Conservation (phyloP, 768 basidiomycete genomes). For the Russula emetica region DNA sequence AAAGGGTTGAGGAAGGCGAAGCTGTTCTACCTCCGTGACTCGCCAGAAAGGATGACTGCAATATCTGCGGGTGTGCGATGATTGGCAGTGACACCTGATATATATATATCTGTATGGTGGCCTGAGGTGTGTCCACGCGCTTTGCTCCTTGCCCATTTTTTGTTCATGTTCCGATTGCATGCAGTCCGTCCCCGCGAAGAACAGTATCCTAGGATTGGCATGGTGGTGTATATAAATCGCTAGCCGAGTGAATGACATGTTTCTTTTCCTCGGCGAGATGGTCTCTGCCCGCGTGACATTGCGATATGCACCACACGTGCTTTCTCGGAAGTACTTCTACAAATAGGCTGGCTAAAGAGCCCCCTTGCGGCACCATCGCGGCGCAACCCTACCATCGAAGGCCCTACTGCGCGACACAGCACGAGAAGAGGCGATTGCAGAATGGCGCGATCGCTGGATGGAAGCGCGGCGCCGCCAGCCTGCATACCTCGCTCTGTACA, state of each 20-base stretch:
- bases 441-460: no score
- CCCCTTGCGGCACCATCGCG: no score
- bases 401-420: no score
- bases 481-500: no score
- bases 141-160: not conserved
- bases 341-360: no score
- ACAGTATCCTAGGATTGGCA: not conserved
- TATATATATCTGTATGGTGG: not conserved
- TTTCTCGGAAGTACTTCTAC: no score
- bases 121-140: not conserved
- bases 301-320: not conserved
- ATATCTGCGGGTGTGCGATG: constrained; percentile 50
- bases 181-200: not conserved
- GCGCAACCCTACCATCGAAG: no score
- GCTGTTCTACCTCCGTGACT: constrained; percentile 75
- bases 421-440: no score
- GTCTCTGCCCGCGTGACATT: no score
- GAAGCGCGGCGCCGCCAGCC: no score
- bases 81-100: constrained; percentile 5
- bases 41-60: constrained; percentile 80
- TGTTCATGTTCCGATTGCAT: not conserved
- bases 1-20: constrained; percentile 73
- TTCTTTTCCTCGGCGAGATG: not conserved
- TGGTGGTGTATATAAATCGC: not conserved
- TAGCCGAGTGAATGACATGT: not conserved